Percentiles rank a stretch among this genome's conserved stretches.
Evolutionary conservation across 192 early-diverging fungal genomes (phyloP).

Genomic region (Backusella morwellensis): DNA sequence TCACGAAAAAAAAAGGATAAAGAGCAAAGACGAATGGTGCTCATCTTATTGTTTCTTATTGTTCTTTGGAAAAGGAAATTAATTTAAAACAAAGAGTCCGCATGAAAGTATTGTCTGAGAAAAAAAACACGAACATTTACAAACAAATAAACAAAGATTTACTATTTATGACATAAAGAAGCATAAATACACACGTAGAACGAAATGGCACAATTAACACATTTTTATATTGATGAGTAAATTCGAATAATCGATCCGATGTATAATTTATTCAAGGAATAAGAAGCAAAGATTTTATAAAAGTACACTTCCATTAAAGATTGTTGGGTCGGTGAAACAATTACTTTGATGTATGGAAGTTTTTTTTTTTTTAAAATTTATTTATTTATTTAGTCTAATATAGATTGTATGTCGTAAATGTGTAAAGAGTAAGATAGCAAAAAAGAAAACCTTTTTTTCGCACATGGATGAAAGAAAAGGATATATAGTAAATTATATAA

Average conservation of each 20-base stretch:
- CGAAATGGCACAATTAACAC: neutral
- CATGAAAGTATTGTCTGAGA: neutral
- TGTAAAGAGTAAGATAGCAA: neutral
- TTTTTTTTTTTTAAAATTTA: neutral
- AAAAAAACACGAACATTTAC: neutral
- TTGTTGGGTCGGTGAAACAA: neutral
- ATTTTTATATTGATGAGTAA: too few species aligned
- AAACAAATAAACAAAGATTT: neutral
- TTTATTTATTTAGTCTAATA: neutral
- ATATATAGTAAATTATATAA: neutral
- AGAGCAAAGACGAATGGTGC: neutral
- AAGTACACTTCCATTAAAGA: neutral
- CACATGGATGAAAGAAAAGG: neutral
- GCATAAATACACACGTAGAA: neutral
- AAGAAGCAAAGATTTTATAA: neutral
- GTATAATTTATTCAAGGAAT: neutral
- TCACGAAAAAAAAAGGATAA: neutral
- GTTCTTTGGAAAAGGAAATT: neutral
- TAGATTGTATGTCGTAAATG: neutral
- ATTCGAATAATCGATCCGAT: too few species aligned
- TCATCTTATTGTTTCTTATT: neutral
- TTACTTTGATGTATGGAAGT: neutral
- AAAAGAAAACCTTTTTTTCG: neutral
- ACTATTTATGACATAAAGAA: neutral
- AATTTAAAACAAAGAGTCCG: neutral